Base-by-base conservation (phyloP, 179 eudicot genomes). In the Pouteria campechiana region DNA sequence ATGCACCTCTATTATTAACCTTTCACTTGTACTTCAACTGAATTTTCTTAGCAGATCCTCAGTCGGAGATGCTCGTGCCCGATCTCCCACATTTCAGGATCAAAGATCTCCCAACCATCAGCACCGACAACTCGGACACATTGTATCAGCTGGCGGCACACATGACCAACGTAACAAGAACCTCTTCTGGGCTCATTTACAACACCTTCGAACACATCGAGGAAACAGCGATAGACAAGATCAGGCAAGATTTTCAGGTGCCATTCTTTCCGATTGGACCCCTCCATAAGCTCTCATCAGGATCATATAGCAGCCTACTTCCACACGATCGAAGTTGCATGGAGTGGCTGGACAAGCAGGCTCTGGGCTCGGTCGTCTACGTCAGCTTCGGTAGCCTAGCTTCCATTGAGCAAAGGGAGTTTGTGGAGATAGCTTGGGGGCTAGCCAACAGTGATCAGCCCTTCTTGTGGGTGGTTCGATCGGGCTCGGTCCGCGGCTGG, bases 381-480 rank as follows among this genome's bases (percentile, higher is more conserved):
- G 20, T 70, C 6, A 75, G 83, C 65, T 46, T 75, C 19, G 77
- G 72, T 17, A 71, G 74, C 40, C 20, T 70, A 37, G 69, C 50
- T 2, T 20, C 41, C 6, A 22, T 57, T 14, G 51, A 44, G 3
- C 38, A 58, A 19, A 36, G 52, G 3, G 70, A 47, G 18, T 34
- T 72, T 0, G 25, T 18, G 4, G 67, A 68, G 54, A 65, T 62
- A 39, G 70, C 75, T 5, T 46, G 41, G 60, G 72, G 63, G 6
- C 41, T 68, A 5, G 69, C 54, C 3, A 61, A 60, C 8, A 55
- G 75, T 18, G 20, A 46, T 1, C 79, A 60, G 18, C 66, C 42
- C 2, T 73, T 73, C 47, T 36, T 69, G 18, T 73, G 75, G 72
- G 72, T 52, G 2, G 19, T 69, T 17, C 54, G 79, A 3, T 63